Percentiles rank a stretch among this genome's conserved stretches.
Evolutionary conservation across 2,329 filamentous ascomycete genomes (phyloP).

Genomic region (Monilinia aucupariae): DNA sequence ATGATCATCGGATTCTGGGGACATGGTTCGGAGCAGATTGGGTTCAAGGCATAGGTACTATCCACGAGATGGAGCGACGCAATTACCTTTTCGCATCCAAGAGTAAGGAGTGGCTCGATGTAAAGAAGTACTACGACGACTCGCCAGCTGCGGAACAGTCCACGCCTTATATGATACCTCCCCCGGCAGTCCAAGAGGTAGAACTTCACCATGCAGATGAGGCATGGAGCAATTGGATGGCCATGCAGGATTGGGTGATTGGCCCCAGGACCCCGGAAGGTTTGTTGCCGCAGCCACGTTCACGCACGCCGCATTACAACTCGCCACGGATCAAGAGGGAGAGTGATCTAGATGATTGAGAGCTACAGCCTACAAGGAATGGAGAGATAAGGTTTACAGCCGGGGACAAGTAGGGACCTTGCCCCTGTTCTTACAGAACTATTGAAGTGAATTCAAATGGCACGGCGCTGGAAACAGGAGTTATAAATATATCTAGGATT

Average conservation of each 20-base stretch:
- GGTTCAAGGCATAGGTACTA: conserved; percentile 67
- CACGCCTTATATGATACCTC: conserved; percentile 78
- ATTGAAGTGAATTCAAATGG: not conserved
- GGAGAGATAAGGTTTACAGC: not conserved
- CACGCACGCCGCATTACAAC: not conserved
- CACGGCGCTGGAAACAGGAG: not conserved
- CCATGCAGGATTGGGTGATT: conserved; percentile 99
- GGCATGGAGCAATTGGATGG: conserved; percentile 90
- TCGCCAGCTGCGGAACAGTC: conserved; percentile 51
- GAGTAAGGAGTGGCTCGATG: conserved; percentile 80
- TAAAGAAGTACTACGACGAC: conserved; percentile 90
- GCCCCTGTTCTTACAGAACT: not conserved
- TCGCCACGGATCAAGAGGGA: conserved; percentile 7
- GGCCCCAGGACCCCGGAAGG: conserved; percentile 48
- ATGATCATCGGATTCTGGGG: conserved; percentile 78
- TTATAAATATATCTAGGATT: conserved; percentile 1
- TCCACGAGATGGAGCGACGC: conserved; percentile 83
- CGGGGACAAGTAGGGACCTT: not conserved
- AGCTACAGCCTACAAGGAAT: not conserved
- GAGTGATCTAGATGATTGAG: conserved; percentile 1
- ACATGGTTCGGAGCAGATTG: conserved; percentile 98
- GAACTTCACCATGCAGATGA: conserved; percentile 80
- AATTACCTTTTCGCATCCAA: conserved; percentile 97
- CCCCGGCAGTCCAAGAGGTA: conserved; percentile 68
- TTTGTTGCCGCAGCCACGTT: not conserved